phyloP scores from a whole-genome alignment of 2,329 filamentous ascomycete genomes.

The Cercospora sp. region DNA sequence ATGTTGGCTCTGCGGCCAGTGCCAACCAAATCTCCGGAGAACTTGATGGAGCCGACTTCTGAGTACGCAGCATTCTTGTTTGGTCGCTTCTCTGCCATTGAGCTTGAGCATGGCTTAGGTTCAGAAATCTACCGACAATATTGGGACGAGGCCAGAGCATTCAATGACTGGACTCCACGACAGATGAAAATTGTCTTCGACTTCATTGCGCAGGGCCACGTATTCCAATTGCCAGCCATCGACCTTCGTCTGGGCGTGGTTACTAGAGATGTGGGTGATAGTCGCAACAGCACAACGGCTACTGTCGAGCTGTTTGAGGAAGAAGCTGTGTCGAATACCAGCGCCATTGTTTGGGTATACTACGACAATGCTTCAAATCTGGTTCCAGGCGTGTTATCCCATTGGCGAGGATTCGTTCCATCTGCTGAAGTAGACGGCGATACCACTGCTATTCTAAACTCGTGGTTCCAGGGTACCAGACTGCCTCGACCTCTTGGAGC shows the following conservation, averaged over 20 bases:
- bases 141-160: neutral
- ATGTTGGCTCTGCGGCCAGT: neutral
- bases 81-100: neutral
- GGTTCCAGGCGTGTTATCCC: neutral
- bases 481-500: neutral
- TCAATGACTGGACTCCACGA: slow-evolving; percentile 3
- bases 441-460: neutral
- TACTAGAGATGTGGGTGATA: neutral
- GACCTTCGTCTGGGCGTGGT: slow-evolving; percentile 7
- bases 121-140: neutral
- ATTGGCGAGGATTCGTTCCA: neutral
- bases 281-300: neutral
- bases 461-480: neutral
- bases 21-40: neutral
- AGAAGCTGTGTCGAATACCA: neutral
- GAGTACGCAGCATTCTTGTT: neutral
- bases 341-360: neutral
- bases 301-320: neutral
- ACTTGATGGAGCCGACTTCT: neutral
- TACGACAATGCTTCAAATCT: neutral
- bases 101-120: neutral
- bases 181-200: slow-evolving; percentile 1
- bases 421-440: neutral
- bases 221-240: neutral
- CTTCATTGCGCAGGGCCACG: neutral